Evolutionary conservation across 2,329 filamentous ascomycete genomes (phyloP).

Genomic region (Colletotrichum incanum): DNA sequence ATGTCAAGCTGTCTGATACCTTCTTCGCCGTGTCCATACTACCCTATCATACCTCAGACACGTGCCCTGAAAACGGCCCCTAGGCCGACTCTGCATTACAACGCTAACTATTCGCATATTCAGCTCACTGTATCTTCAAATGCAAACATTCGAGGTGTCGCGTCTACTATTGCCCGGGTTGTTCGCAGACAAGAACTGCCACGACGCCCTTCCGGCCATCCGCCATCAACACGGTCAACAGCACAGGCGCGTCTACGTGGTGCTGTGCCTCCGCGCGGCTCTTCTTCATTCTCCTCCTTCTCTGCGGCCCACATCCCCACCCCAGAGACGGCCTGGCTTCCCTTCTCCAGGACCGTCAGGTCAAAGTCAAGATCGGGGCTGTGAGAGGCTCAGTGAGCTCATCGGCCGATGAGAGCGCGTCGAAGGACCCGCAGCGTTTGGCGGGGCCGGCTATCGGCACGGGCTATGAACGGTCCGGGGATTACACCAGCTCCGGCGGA

Average conservation of each 20-base stretch:
- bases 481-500: neutral
- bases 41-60: neutral
- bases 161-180: neutral
- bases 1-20: neutral
- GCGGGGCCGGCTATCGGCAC: neutral
- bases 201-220: too few relatives aligned
- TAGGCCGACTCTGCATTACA: too few relatives aligned
- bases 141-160: neutral
- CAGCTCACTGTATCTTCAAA: neutral
- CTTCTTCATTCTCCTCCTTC: constrained; percentile 24
- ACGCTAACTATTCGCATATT: neutral
- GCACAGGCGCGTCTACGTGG: neutral
- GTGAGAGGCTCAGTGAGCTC: neutral
- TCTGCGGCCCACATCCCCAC: constrained; percentile 20
- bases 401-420: neutral
- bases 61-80: neutral
- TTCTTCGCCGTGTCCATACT: neutral
- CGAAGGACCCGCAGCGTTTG: too few relatives aligned
- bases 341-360: constrained; percentile 11
- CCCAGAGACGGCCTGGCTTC: neutral
- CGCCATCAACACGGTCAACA: neutral
- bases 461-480: neutral
- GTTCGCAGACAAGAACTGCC: neutral
- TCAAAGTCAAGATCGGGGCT: neutral
- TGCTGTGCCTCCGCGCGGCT: constrained; percentile 53